These are phyloP conservation scores for Solanum raphanifolium DNA, from an alignment of 257 asterid species.

Conservation along the genomic window DNA sequence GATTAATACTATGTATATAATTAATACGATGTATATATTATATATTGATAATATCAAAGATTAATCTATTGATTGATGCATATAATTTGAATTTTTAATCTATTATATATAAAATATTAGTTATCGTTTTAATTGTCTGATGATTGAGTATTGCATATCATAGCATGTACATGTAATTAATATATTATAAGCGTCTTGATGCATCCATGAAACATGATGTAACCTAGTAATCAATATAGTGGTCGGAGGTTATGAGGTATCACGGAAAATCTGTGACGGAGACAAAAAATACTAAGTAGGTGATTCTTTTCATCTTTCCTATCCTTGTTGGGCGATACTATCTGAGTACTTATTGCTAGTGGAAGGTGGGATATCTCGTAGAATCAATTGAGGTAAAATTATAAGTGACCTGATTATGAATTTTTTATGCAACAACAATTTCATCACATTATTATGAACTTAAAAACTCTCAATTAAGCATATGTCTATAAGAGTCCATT, in stretches of 20 bases:
- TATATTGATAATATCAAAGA: not conserved
- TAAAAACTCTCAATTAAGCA: not conserved
- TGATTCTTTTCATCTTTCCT: not conserved
- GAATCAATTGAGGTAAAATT: too few species aligned
- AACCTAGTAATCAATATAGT: too few species aligned
- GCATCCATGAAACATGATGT: too few species aligned
- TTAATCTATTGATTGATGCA: not conserved
- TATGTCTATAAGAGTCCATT: not conserved
- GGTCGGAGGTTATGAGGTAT: too few species aligned
- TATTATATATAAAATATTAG: not conserved
- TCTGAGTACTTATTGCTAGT: too few species aligned
- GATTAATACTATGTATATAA: too few species aligned
- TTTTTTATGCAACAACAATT: not conserved
- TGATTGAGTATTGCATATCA: not conserved
- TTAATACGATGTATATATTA: not conserved
- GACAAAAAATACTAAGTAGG: too few species aligned
- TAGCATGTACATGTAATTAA: not conserved
- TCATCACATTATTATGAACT: not conserved
- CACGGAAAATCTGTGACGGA: fast-evolving
- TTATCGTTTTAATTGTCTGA: not conserved
- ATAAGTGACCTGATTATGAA: not conserved
- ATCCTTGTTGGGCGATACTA: not conserved
- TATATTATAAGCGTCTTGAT: not conserved
- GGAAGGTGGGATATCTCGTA: not conserved
- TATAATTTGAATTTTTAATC: not conserved